phyloP scores from a whole-genome alignment of 805 yeast genomes.

The Helenozyma rhizophorensis region DNA sequence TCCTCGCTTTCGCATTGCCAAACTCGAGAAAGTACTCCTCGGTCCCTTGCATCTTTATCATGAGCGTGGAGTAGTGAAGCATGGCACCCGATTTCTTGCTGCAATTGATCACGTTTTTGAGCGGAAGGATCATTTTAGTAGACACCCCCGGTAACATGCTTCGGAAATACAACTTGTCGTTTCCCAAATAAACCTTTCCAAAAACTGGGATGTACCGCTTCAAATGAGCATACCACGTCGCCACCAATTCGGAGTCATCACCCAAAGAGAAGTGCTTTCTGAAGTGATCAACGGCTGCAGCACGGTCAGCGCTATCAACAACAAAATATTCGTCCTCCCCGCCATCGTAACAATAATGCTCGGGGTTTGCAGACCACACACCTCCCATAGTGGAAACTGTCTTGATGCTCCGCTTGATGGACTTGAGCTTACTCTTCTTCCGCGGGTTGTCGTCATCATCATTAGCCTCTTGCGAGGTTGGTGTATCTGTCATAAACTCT shows the following conservation, averaged over 20 bases:
- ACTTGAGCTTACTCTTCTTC: conserved; percentile 9
- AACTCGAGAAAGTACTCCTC: conserved; percentile 80
- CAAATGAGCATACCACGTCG: conserved; percentile 68
- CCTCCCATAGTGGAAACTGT: conserved; percentile 26
- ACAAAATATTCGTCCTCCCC: conserved; percentile 49
- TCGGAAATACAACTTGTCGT: conserved; percentile 68
- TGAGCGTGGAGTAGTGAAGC: conserved; percentile 66
- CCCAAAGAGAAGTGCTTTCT: conserved; percentile 62
- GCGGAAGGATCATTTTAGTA: conserved; percentile 80
- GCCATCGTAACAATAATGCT: conserved; percentile 47
- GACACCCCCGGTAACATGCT: conserved; percentile 73
- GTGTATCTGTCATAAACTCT: no score
- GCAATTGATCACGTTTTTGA: conserved; percentile 66
- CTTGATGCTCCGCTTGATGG: conserved; percentile 21
- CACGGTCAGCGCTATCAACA: conserved; percentile 39
- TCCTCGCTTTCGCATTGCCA: conserved; percentile 56
- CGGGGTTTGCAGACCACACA: conserved; percentile 56
- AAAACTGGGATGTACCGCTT: conserved; percentile 71
- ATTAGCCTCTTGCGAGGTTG: background rate
- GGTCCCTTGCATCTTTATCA: conserved; percentile 64
- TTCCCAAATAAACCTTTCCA: conserved; percentile 78
- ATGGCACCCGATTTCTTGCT: conserved; percentile 64
- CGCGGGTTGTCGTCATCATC: conserved; percentile 5
- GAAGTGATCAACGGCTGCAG: conserved; percentile 53
- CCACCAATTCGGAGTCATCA: conserved; percentile 46